Base-by-base conservation (phyloP, 768 basidiomycete species). In the Tubosaeta brunneosetosa region DNA sequence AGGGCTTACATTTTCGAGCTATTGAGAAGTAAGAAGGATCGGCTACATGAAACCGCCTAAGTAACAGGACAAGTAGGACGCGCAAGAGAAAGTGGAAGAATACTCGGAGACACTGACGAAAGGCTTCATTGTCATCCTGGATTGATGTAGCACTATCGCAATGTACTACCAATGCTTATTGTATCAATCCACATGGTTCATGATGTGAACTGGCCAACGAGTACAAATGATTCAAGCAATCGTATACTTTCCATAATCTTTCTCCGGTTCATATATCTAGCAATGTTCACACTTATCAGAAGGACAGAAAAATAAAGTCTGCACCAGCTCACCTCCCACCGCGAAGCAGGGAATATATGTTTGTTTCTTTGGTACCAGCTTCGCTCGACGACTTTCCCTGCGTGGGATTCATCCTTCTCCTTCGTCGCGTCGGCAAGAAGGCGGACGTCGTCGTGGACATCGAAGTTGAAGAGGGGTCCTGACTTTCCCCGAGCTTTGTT, bases 401-500 rank as follows among this genome's bases (percentile, higher is more conserved):
- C 97, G 65, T 99, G 97, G 16, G 91, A 94, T 70, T 99, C 97
- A 61, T 99, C 94, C 71, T 98, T 98, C 72, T 99, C 97, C 59
- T 86, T 82, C 1, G 94, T 92, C 3, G 95, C 97, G 64, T 99
- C 97, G 22, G 91, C 86, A 19, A 97, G 77, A 57, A 99, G 70
- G 16, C 97, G 88, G 4, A 99, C 91, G 66, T 99, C 97, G 66
- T 99, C 97, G 68, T 99, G 97, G 6, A 98, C 97, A 70, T 99
- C 97, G 64, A 99, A 99, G 69, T 89, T 97, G 75, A 99, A 99
- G 50, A 99, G 72, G 6, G 97, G 97, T 0, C 97, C 97, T 0
- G 94, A 97, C 71, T 99, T 99, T 26, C 97, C 97, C 22, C 97
- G 85, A 8, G 94, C 94, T 72, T 97, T 97, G 78, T 98, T 98